Evolutionary conservation across 768 basidiomycete species (phyloP).

Genomic region (Leccinum olivaceopallidum): DNA sequence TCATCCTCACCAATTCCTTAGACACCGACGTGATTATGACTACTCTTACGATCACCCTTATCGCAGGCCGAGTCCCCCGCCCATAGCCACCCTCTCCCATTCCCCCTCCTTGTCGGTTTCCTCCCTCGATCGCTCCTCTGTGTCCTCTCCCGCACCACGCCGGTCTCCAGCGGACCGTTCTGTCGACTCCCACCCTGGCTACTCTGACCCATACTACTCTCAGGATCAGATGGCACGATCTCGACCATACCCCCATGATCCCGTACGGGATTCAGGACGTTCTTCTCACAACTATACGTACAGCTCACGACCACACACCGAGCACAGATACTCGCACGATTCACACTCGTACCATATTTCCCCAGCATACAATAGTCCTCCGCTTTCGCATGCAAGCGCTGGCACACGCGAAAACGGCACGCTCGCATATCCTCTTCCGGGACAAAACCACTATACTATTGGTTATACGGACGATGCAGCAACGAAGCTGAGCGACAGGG

Average conservation of each 20-base stretch:
- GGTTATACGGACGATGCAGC: slow-evolving; percentile 76
- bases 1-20: slow-evolving; percentile 33
- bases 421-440: slow-evolving; percentile 39
- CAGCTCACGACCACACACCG: slow-evolving; percentile 25
- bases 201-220: slow-evolving; percentile 41
- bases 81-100: slow-evolving; percentile 51
- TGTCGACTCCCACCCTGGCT: slow-evolving; percentile 29
- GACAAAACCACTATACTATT: slow-evolving; percentile 39
- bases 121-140: slow-evolving; percentile 59
- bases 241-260: slow-evolving; percentile 35
- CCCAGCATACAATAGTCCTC: slow-evolving; percentile 27
- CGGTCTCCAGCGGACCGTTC: slow-evolving; percentile 38
- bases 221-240: slow-evolving; percentile 37
- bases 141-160: slow-evolving; percentile 58
- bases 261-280: slow-evolving; percentile 32
- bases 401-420: slow-evolving; percentile 28
- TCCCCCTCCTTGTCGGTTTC: slow-evolving; percentile 63
- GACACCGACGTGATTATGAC: slow-evolving; percentile 39
- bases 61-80: slow-evolving; percentile 47
- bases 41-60: slow-evolving; percentile 42
- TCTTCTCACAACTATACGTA: slow-evolving; percentile 39
- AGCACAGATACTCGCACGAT: slow-evolving; percentile 36
- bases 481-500: slow-evolving; percentile 76
- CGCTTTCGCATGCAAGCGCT: slow-evolving; percentile 25
- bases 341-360: slow-evolving; percentile 33